A percentile compares a stretch with the other conserved stretches of the same genome.
These are phyloP conservation scores for Flaveria bidentis DNA, from an alignment of 129 eudicot genomes.

Conservation along the genomic window DNA sequence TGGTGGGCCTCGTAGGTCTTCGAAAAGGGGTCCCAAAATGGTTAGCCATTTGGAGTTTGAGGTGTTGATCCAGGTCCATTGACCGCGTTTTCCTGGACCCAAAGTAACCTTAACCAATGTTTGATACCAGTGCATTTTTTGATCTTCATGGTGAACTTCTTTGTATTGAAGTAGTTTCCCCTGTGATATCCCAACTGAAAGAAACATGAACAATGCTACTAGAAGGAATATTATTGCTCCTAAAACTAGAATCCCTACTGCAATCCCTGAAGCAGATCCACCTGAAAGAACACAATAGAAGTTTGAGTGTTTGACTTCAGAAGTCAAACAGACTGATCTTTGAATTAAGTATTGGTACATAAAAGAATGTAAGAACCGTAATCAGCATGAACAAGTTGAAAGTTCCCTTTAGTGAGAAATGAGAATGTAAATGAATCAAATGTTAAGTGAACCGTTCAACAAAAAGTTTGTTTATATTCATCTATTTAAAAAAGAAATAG, in stretches of 20 bases:
- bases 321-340: slow-evolving; percentile 4
- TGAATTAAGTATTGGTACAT: not conserved
- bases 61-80: slow-evolving; percentile 85
- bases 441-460: too few relatives aligned
- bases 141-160: slow-evolving; percentile 85
- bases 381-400: not conserved
- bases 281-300: slow-evolving; percentile 41
- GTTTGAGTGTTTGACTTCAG: slow-evolving; percentile 21
- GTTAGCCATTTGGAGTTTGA: slow-evolving; percentile 46
- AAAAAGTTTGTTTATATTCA: too few relatives aligned
- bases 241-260: slow-evolving; percentile 57
- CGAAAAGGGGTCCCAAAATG: slow-evolving; percentile 74
- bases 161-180: slow-evolving; percentile 93
- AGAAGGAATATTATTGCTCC: slow-evolving; percentile 51
- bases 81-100: slow-evolving; percentile 96
- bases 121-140: slow-evolving; percentile 80
- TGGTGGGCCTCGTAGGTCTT: slow-evolving; percentile 94
- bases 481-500: too few relatives aligned
- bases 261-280: slow-evolving; percentile 61
- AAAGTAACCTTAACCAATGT: slow-evolving; percentile 71
- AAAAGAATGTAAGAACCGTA: not conserved
- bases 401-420: not conserved
- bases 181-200: slow-evolving; percentile 73
- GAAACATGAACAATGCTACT: slow-evolving; percentile 59
- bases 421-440: not conserved